Conservation (phyloP, 1,139 yeast genomes). For the Suhomyces taliae region DNA sequence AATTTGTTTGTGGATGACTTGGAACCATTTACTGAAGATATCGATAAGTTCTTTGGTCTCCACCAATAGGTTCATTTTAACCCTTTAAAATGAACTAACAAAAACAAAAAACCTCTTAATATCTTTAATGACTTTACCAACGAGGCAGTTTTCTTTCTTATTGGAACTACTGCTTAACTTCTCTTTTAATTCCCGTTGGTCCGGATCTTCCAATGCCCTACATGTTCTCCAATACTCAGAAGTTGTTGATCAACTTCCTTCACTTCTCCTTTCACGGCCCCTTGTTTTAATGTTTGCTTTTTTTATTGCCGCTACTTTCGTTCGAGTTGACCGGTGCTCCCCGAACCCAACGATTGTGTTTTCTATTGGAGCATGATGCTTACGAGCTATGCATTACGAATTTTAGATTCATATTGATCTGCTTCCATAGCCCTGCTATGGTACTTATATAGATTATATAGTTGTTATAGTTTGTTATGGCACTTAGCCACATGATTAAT, state of each 20-base stretch:
- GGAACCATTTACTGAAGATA: neutral
- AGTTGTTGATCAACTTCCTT: neutral
- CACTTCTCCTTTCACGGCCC: neutral
- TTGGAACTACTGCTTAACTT: too few species aligned
- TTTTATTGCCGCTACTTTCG: neutral
- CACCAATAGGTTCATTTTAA: neutral
- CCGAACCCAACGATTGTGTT: neutral
- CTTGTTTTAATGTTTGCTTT: too few species aligned
- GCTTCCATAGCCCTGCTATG: conserved; percentile 5
- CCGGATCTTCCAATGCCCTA: too few species aligned
- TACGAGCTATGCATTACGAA: neutral
- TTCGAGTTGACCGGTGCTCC: neutral
- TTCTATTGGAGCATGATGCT: neutral
- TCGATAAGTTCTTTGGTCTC: neutral
- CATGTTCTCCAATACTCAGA: neutral
- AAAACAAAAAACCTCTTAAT: neutral
- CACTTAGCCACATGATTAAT: neutral
- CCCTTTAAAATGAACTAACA: neutral
- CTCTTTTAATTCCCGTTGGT: too few species aligned
- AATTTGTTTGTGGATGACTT: neutral
- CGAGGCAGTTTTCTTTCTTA: too few species aligned
- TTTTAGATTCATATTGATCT: neutral
- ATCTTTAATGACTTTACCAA: neutral
- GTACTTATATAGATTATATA: conserved; percentile 1
- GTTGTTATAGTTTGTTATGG: neutral